Evolutionary conservation across 257 asterid species (phyloP), one percentile per base, ranked within the genome.

Genomic region (Rauvolfia tetraphylla): DNA sequence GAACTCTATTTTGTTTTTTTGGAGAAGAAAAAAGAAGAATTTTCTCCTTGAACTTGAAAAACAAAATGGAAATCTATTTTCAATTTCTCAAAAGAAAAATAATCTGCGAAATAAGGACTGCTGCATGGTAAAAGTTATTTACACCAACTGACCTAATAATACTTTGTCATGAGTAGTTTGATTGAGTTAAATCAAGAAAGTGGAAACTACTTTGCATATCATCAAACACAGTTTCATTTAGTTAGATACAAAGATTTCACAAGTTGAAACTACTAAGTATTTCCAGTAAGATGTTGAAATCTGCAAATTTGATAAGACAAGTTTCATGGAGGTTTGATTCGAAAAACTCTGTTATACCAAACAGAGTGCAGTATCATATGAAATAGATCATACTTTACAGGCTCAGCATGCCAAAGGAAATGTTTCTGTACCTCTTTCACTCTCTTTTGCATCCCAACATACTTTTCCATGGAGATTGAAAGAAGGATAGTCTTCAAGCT

Each of bases 311-410:
- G 27, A 20, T 20, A 25, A 11, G 3, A 34, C 68, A 61, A 14
- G 41, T 61, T 57, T 80, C 72, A 85, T 63, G 71, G 63, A 66
- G 67, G 46, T 76, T 57, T 71, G 29, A 76, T 67, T 61, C 78
- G 62, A 41, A 69, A 82, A 63, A 86, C 80, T 79, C 88, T 83
- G 25, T 80, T 86, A 68, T 80, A 76, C 90, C 90, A 86, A 66
- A 86, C 59, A 15, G 88, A 86, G 78, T 86, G 88, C 51, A 86
- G 79, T 31, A 81, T 80, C 90, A 84, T 82, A 58, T 86, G 87
- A 77, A 86, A 84, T 72, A 86, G n/a, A 62, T 86, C 90, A 78
- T 80, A 84, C 78, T 80, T 84, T 23, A 77, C 78, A 42, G 90
- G 87, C 75, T 73, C 77, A n/a, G 23, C 71, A 73, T 84, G 84